phyloP scores from a whole-genome alignment of 31 red algal species.

The Asparagopsis taxiformis region DNA sequence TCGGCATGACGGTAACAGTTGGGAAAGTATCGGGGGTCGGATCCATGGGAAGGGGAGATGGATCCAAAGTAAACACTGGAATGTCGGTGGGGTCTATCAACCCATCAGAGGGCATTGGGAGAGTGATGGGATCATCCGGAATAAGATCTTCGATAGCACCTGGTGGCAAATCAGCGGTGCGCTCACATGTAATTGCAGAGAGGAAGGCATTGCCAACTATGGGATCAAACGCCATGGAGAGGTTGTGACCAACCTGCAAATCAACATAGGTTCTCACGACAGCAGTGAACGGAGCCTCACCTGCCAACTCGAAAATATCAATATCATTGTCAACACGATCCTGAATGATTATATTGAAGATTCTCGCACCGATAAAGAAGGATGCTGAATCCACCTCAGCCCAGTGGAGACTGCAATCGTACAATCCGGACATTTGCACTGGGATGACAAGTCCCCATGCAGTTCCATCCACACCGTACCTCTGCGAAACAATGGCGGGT shows the following conservation, averaged over 20 bases:
- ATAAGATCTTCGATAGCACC: not conserved
- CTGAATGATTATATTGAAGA: conserved; percentile 16
- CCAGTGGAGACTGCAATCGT: conserved; percentile 49
- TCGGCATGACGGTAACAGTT: too few relatives aligned
- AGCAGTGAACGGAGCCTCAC: conserved; percentile 28
- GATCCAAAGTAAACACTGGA: too few relatives aligned
- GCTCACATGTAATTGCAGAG: conserved; percentile 28
- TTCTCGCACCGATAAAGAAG: conserved; percentile 33
- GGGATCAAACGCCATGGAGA: conserved; percentile 12
- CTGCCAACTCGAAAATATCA: conserved; percentile 42
- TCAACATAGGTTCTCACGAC: conserved; percentile 19
- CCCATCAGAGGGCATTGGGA: not conserved
- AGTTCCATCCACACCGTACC: conserved; percentile 46
- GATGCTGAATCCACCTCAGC: conserved; percentile 30
- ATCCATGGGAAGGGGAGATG: too few relatives aligned
- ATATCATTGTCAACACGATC: conserved; percentile 2
- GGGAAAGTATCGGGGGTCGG: too few relatives aligned
- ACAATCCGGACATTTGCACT: conserved; percentile 16
- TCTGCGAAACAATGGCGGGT: conserved; percentile 29
- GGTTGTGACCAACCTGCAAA: conserved; percentile 8
- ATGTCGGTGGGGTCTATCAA: not conserved
- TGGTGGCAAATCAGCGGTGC: conserved; percentile 6
- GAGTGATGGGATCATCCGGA: not conserved
- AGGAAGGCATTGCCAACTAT: conserved; percentile 39
- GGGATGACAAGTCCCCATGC: conserved; percentile 40